Evolutionary conservation across 768 basidiomycete species (phyloP), one percentile per base, ranked within the genome.

Genomic region (Lyophyllum atratum): DNA sequence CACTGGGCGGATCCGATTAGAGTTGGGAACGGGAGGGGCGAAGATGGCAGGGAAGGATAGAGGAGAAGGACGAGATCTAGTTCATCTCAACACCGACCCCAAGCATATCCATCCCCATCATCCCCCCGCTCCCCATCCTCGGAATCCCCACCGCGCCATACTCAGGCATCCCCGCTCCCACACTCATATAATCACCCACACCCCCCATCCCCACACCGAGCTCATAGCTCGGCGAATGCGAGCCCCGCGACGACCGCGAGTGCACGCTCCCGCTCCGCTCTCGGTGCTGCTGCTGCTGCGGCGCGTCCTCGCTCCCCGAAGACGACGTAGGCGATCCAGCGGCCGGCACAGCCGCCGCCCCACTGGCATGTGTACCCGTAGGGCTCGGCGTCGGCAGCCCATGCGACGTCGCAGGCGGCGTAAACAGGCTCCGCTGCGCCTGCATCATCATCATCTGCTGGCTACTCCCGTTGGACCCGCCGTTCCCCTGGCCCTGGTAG

Each of bases 361-460:
- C 39, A 15, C 22, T 50, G 17, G 47, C 49, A 12, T 53, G 54
- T 14, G 56, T 44, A 3, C 25, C 54, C 3, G 64, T 59, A 4
- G 61, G 64, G 11, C 54, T 59, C 10, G 66, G 66, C 25, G 67
- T 59, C 1, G 71, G 68, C 54, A 72, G 67, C 39, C 71, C 70
- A 58, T 80, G 79, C 21, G 76, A 68, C 11, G 69, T 66, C 7
- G 75, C 70, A 21, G 81, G 76, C 34, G 80, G 76, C 3, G 80
- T 78, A 61, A 79, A 74, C 51, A 79, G 68, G 46, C 64, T 59
- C 2, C 72, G 68, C 34, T 75, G 76, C 0, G 72, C 61, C n/a
- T 69, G 71, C 14, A 64, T 49, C 58, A 66, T 63, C 59, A 61
- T 61, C 51, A 68, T 55, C 24, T 67, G 72, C 43, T 60, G 57